Conservation (phyloP, 1,284 basidiomycete genomes). For the Ganoderma lingzhi region DNA sequence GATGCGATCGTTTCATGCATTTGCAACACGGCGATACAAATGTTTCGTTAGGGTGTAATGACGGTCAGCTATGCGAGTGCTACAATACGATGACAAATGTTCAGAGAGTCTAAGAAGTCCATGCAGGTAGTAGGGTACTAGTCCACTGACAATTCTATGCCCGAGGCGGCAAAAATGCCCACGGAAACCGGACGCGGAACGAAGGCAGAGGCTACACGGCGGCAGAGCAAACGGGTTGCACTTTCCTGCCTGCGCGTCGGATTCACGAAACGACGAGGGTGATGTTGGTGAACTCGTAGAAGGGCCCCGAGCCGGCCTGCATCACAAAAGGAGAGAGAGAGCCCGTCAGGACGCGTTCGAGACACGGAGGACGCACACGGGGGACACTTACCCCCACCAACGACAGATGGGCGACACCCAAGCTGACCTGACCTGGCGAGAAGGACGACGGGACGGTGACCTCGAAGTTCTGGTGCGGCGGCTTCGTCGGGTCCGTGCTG, state of each 20-base stretch:
- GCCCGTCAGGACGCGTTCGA: not conserved
- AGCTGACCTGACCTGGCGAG: slow-evolving; percentile 43
- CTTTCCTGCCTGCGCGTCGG: not conserved
- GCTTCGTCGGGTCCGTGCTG: slow-evolving; percentile 36
- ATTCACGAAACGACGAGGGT: slow-evolving; percentile 22
- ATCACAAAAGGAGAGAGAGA: not conserved
- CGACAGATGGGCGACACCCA: slow-evolving; percentile 52
- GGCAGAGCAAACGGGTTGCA: not conserved
- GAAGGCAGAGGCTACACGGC: not conserved
- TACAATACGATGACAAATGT: not conserved
- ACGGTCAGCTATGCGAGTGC: not conserved
- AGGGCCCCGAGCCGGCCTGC: slow-evolving; percentile 28
- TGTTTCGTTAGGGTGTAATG: not conserved
- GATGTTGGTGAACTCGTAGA: slow-evolving; percentile 32
- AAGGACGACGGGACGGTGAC: slow-evolving; percentile 49
- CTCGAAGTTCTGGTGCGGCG: slow-evolving; percentile 60
- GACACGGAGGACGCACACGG: not conserved
- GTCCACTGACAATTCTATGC: not conserved
- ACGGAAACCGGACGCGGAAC: not conserved
- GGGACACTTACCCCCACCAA: slow-evolving; percentile 54
- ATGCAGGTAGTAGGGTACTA: not conserved
- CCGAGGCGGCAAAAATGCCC: not conserved
- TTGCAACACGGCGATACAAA: not conserved
- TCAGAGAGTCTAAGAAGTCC: not conserved
- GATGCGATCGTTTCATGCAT: not conserved